phyloP scores from a whole-genome alignment of 352 stramenopile genomes.

The Pythium diclinum region DNA sequence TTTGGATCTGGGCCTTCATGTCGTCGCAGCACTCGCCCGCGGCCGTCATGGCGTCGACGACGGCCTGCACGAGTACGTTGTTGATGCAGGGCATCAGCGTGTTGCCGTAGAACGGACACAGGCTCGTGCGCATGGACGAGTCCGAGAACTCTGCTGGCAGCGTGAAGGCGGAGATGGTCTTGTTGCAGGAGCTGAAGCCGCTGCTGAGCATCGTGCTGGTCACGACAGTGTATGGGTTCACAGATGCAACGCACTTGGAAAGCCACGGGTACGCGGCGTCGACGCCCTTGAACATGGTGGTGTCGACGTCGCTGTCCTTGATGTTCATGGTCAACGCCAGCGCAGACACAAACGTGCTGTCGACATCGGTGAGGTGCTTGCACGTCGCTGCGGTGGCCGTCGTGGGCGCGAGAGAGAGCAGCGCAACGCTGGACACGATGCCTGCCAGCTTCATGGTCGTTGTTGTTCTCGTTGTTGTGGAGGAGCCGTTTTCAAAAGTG shows the following conservation, averaged over 20 bases:
- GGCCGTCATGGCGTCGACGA: constrained; percentile 21
- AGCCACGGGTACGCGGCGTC: constrained; percentile 35
- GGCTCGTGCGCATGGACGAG: constrained; percentile 4
- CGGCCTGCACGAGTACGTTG: constrained; percentile 31
- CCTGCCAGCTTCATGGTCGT: not conserved
- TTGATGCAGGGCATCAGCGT: constrained; percentile 37
- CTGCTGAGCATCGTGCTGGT: constrained; percentile 18
- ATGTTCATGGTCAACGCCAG: constrained; percentile 5
- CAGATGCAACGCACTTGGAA: constrained; percentile 37
- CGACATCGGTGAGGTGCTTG: constrained; percentile 23
- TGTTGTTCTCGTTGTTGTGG: too few species aligned
- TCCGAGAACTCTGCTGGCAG: constrained; percentile 9
- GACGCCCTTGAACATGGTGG: constrained; percentile 25
- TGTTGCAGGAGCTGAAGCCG: constrained; percentile 29
- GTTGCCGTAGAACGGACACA: constrained; percentile 33
- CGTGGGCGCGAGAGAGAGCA: not conserved
- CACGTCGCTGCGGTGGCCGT: constrained; percentile 9
- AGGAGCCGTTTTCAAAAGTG: not conserved
- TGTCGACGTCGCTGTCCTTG: constrained; percentile 11
- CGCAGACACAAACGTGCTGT: constrained; percentile 19
- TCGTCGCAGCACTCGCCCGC: constrained; percentile 39
- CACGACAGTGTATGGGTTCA: constrained; percentile 32
- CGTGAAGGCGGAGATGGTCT: constrained; percentile 21
- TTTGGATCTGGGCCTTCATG: constrained; percentile 35
- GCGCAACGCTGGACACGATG: not conserved